Base-by-base conservation (phyloP, 164 flowering plant genomes). In the Magnolia sinica region DNA sequence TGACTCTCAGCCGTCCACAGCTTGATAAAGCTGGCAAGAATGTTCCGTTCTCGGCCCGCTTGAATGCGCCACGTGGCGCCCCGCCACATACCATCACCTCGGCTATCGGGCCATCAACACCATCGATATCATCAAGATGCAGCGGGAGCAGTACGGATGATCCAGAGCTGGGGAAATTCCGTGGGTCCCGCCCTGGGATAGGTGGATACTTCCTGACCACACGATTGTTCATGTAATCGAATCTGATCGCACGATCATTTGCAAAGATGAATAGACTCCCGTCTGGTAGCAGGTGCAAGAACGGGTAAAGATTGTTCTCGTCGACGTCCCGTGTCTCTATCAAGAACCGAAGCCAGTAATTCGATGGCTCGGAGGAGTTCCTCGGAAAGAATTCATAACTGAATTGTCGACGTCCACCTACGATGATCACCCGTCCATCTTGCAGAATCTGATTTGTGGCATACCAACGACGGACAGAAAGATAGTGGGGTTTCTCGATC, bases 231-330 rank as follows among this genome's bases (percentile, higher is more conserved):
- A 0, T 50, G 75, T 91, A 92, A 74, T 93, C 90, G 49, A 93
- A 70, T 49, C 82, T 65, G 50, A 95, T 85, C 1, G 97, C 86
- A 2, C 92, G 87, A 0, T 71, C 78, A 77, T 93, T 93, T 3
- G 98, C 98, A 78, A 95, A 93, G 64, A 95, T 72, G 80, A 88
- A 95, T 22, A 91, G 87, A 52, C 87, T 87, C 2, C 96, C 96
- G 73, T 92, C 91, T 0, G 96, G 95, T 1, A 89, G 70, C 13
- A 95, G 86, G 81, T 91, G 89, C 83, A 95, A 77, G 82, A 92
- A 95, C 0, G 99, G 99, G 50, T 95, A 93, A 72, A 92, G 95
- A 86, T 95, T 95, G 87, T 89, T 89, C 75, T 89, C 92, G 20
- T 82, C 85, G 1, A 58, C 73, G 75, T 90, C 96, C 11, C 73